These are phyloP conservation scores for Heimioporus sp. DNA, from an alignment of 768 basidiomycete genomes.

Conservation along the genomic window DNA sequence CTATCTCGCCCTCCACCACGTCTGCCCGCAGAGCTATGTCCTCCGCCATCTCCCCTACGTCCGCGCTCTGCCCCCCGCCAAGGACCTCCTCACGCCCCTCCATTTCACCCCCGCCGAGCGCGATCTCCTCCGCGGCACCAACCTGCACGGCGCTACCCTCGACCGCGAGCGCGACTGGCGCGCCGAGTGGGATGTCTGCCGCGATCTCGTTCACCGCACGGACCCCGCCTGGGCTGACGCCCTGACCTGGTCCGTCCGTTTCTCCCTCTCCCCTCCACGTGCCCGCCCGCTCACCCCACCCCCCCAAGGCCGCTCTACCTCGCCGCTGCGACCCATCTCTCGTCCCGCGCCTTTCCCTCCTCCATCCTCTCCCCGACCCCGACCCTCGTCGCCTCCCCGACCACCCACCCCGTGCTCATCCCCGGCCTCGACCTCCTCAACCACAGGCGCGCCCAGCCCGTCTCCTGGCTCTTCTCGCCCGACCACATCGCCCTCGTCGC, in stretches of 20 bases:
- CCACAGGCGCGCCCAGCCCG: constrained; percentile 74
- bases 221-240: constrained; percentile 42
- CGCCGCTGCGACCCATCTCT: constrained; percentile 71
- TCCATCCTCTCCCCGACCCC: constrained; percentile 62
- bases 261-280: neutral
- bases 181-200: constrained; percentile 60
- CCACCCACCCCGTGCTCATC: constrained; percentile 74
- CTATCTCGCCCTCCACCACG: constrained; percentile 67
- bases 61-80: constrained; percentile 55
- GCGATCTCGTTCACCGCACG: constrained; percentile 32
- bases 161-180: constrained; percentile 65
- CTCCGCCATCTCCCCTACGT: constrained; percentile 60
- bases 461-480: constrained; percentile 71
- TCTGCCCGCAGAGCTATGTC: constrained; percentile 29
- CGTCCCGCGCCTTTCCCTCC: constrained; percentile 90
- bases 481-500: constrained; percentile 58
- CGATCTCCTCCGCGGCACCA: constrained; percentile 70
- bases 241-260: constrained; percentile 75
- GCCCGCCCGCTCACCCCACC: constrained; percentile 25
- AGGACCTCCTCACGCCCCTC: constrained; percentile 65
- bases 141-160: constrained; percentile 72
- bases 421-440: constrained; percentile 89
- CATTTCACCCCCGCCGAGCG: constrained; percentile 67
- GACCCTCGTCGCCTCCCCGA: constrained; percentile 46
- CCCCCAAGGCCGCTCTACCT: constrained; percentile 72